phyloP scores from a whole-genome alignment of 2,329 filamentous ascomycete genomes.

The Emergomyces orientalis region DNA sequence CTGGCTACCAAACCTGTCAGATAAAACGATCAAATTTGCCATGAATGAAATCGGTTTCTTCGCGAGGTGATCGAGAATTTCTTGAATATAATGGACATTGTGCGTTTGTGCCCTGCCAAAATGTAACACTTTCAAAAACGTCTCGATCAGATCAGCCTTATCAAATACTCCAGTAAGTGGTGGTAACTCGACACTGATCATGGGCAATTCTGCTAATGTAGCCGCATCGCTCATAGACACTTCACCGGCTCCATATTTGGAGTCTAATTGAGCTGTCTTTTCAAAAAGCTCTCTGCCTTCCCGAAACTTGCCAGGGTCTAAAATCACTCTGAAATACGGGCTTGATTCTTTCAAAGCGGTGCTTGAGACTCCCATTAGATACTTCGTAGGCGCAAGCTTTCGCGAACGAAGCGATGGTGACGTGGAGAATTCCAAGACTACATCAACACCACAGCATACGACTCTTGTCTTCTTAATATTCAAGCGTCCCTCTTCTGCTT shows the following conservation, averaged over 20 bases:
- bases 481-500: not conserved
- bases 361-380: constrained; percentile 30
- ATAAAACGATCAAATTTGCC: constrained; percentile 12
- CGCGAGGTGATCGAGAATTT: constrained; percentile 5
- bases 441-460: constrained; percentile 26
- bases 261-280: constrained; percentile 16
- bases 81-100: not conserved
- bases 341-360: constrained; percentile 26
- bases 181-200: constrained; percentile 23
- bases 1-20: constrained; percentile 12
- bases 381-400: constrained; percentile 9
- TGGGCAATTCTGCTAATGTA: constrained; percentile 22
- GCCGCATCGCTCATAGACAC: not conserved
- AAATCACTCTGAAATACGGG: constrained; percentile 32
- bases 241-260: constrained; percentile 11
- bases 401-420: constrained; percentile 5
- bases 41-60: constrained; percentile 11
- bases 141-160: constrained; percentile 7
- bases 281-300: constrained; percentile 30
- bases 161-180: constrained; percentile 21
- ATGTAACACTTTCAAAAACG: constrained; percentile 12
- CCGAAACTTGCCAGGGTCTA: constrained; percentile 35
- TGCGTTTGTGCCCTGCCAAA: not conserved
- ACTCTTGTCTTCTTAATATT: constrained; percentile 13
- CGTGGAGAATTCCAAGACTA: constrained; percentile 28